These are phyloP conservation scores for Diplotaxis tenuifolia DNA, from an alignment of 345 rosid genomes.

Conservation along the genomic window DNA sequence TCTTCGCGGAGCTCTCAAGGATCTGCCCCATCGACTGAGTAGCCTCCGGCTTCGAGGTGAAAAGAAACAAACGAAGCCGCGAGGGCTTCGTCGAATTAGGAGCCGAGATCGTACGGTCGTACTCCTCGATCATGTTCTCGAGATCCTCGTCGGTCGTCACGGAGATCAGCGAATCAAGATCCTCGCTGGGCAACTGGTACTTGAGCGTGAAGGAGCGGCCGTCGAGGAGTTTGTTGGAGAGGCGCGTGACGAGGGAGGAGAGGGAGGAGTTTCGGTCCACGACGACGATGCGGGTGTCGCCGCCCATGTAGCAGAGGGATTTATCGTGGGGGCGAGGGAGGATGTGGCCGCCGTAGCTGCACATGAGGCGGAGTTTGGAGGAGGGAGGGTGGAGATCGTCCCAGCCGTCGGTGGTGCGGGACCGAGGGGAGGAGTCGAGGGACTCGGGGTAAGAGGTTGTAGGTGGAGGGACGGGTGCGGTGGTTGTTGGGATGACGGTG, in stretches of 20 bases:
- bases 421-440: constrained; percentile 73
- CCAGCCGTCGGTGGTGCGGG: constrained; percentile 74
- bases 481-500: constrained; percentile 36
- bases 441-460: constrained; percentile 51
- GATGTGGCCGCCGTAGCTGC: constrained; percentile 89
- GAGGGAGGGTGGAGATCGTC: constrained; percentile 54
- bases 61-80: constrained; percentile 80
- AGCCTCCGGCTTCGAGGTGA: constrained; percentile 66
- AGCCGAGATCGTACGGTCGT: constrained; percentile 60
- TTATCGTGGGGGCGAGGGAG: constrained; percentile 92
- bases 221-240: constrained; percentile 62
- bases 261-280: constrained; percentile 72
- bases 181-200: constrained; percentile 93
- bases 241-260: constrained; percentile 51
- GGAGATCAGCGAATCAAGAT: constrained; percentile 88
- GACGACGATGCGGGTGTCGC: constrained; percentile 86
- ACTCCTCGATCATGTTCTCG: constrained; percentile 95
- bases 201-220: constrained; percentile 72
- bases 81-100: constrained; percentile 46
- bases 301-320: constrained; percentile 81
- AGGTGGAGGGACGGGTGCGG: constrained; percentile 18
- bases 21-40: constrained; percentile 74
- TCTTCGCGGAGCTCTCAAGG: constrained; percentile 58
- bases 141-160: constrained; percentile 93
- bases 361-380: constrained; percentile 83